Evolutionary conservation across 148 eudicot species (phyloP), one percentile per base, ranked within the genome.

Genomic region (Polygonum maritimum): DNA sequence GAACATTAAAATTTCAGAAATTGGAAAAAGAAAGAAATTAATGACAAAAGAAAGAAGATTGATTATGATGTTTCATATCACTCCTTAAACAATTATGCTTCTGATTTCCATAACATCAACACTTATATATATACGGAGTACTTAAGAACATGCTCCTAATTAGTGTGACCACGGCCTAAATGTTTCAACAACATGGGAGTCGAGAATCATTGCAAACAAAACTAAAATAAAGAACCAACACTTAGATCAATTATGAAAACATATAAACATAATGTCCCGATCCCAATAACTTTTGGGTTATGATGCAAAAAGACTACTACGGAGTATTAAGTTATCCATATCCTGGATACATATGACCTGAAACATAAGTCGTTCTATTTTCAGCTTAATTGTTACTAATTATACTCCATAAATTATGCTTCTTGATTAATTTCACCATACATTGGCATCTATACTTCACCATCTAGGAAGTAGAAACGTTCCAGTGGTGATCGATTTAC

Each of bases 1-100:
- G 38, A 67, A 38, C 71, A 67, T 67, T 67, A 67, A 67, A 67
- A 67, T 16, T 67, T 67, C 71, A 67, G 71, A 65, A 65, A 26
- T 26, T 18, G 15, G 15, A 49, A 12, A 57, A n/a, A 10, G 22
- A 26, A 26, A 62, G 31, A 62, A 31, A 31, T 9, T 31, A 38
- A 35, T 9, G 63, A 21, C 3, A 35, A 38, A 35, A 18, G 35
- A 60, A 67, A 67, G 21, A 67, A 67, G 44, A 3, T 21, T 67
- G 71, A 67, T 67, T 44, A 72, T 72, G 75, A 72, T 72, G 75
- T 45, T 72, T 48, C 52, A 19, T 26, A 41, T 51, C 54, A 72
- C 52, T 41, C 75, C 54, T 72, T 15, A 21, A 72, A 48, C 75
- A 72, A 72, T 72, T 45, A 72, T 72, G 75, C 49, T 44, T 72